A percentile compares a stretch with the other conserved stretches of the same genome.
These are phyloP conservation scores for Whalleya microplaca DNA, from an alignment of 2,329 filamentous ascomycete species.

Conservation along the genomic window DNA sequence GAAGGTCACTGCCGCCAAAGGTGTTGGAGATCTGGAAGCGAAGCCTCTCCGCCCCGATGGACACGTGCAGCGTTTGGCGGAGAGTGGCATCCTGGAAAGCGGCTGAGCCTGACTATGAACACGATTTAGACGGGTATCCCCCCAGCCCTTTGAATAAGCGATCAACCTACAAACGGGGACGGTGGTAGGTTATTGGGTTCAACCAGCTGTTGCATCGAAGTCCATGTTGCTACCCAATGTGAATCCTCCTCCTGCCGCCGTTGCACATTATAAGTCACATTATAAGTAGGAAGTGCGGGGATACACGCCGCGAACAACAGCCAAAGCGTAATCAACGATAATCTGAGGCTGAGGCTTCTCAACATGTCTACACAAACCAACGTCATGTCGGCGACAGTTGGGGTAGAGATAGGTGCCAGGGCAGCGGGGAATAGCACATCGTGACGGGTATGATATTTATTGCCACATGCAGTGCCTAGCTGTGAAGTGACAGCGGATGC, in stretches of 20 bases:
- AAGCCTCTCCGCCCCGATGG: slow-evolving; percentile 58
- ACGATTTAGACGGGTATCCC: slow-evolving; percentile 9
- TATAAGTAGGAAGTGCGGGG: slow-evolving; percentile 17
- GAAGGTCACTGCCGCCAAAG: slow-evolving; percentile 63
- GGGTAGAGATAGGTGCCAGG: slow-evolving; percentile 6
- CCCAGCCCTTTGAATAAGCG: not conserved
- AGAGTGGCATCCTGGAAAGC: slow-evolving; percentile 66
- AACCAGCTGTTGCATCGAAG: slow-evolving; percentile 67
- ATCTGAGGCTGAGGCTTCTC: slow-evolving; percentile 19
- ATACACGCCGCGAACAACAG: slow-evolving; percentile 23
- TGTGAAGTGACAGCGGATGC: slow-evolving; percentile 11
- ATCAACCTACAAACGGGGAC: slow-evolving; percentile 56
- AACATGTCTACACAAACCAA: slow-evolving; percentile 10
- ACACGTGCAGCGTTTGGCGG: slow-evolving; percentile 66
- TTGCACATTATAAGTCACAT: not conserved
- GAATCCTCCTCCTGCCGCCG: slow-evolving; percentile 38
- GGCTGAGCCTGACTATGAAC: slow-evolving; percentile 40
- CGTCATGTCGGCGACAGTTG: slow-evolving; percentile 9
- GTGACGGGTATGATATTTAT: slow-evolving; percentile 20
- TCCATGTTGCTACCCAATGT: slow-evolving; percentile 69
- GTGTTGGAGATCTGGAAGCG: slow-evolving; percentile 68
- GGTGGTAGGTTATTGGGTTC: slow-evolving; percentile 66
- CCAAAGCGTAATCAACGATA: slow-evolving; percentile 21
- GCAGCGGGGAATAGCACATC: slow-evolving; percentile 8
- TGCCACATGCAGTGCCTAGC: slow-evolving; percentile 3